Percentiles rank a stretch among this genome's conserved stretches.
phyloP scores from a whole-genome alignment of 371 early-diverging fungal species.

The Lichtheimia hyalospora region DNA sequence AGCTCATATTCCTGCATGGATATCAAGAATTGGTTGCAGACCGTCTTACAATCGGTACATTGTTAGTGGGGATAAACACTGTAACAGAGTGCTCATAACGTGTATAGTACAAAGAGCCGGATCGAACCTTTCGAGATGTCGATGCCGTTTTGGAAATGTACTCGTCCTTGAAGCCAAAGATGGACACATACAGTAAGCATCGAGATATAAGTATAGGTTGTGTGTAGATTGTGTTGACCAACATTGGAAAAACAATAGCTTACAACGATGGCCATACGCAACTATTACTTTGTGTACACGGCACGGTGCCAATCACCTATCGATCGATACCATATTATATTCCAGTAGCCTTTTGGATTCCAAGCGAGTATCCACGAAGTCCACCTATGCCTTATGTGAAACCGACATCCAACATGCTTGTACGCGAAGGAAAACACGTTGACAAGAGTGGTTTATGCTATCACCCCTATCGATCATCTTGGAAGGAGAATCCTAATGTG shows the following conservation, averaged over 20 bases:
- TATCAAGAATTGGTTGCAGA: slow-evolving; percentile 27
- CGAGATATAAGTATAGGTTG: neutral
- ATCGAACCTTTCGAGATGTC: slow-evolving; percentile 69
- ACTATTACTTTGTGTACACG: slow-evolving; percentile 76
- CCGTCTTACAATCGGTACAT: slow-evolving; percentile 29
- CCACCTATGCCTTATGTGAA: slow-evolving; percentile 86
- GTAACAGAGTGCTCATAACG: neutral
- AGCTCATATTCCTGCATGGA: slow-evolving; percentile 3
- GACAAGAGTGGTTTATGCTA: slow-evolving; percentile 82
- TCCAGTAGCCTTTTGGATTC: slow-evolving; percentile 89
- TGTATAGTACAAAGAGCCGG: slow-evolving; percentile 63
- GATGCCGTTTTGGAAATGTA: slow-evolving; percentile 67
- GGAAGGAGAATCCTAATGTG: slow-evolving; percentile 55
- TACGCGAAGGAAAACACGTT: slow-evolving; percentile 80
- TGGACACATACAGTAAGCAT: slow-evolving; percentile 69
- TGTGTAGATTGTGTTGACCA: too few species aligned
- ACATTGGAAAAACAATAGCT: slow-evolving; percentile 26
- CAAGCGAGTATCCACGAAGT: slow-evolving; percentile 75
- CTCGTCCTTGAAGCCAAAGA: slow-evolving; percentile 67
- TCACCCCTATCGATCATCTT: slow-evolving; percentile 74
- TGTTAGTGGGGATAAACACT: neutral
- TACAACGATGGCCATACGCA: slow-evolving; percentile 74
- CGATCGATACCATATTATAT: slow-evolving; percentile 87
- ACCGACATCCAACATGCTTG: slow-evolving; percentile 86
- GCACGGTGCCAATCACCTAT: slow-evolving; percentile 87